phyloP scores from a whole-genome alignment of 192 early-diverging fungal species.

The Diversispora epigaea region DNA sequence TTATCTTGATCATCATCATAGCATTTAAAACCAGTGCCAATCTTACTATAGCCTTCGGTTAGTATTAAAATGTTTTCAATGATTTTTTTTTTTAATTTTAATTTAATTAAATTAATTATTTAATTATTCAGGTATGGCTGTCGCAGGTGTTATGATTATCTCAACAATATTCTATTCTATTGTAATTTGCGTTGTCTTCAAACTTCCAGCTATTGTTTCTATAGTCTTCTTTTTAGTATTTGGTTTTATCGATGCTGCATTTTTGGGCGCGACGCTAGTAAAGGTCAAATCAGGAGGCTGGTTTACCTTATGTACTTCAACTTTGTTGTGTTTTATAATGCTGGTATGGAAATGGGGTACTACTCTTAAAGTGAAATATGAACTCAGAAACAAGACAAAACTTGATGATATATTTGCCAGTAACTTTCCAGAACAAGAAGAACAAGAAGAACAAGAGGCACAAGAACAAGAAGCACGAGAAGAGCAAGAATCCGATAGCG shows the following conservation, averaged over 20 bases:
- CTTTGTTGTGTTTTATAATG: slow-evolving; percentile 11
- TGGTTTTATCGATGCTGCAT: slow-evolving; percentile 33
- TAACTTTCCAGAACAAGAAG: neutral
- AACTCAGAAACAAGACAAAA: neutral
- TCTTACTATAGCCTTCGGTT: slow-evolving; percentile 50
- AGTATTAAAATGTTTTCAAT: neutral
- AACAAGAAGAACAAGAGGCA: too few species aligned
- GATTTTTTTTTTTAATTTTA: neutral
- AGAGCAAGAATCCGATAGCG: neutral
- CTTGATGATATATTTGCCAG: slow-evolving; percentile 22
- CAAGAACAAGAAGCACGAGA: too few species aligned
- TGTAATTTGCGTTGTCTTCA: slow-evolving; percentile 27
- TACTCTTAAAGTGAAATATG: slow-evolving; percentile 13
- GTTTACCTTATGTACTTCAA: slow-evolving; percentile 25
- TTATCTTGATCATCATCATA: slow-evolving; percentile 39
- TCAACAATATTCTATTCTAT: slow-evolving; percentile 19
- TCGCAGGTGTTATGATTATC: slow-evolving; percentile 7
- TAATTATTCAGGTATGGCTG: slow-evolving; percentile 40
- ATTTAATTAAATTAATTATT: neutral
- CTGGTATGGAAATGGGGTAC: slow-evolving; percentile 33
- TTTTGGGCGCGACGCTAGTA: slow-evolving; percentile 25
- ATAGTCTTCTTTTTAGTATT: slow-evolving; percentile 32
- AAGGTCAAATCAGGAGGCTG: slow-evolving; percentile 36
- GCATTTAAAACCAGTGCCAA: slow-evolving; percentile 41
- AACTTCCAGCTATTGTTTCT: slow-evolving; percentile 23